Percentiles rank a stretch among this genome's conserved stretches.
These are phyloP conservation scores for Pholiota microspora DNA, from an alignment of 768 basidiomycete genomes.

Conservation along the genomic window DNA sequence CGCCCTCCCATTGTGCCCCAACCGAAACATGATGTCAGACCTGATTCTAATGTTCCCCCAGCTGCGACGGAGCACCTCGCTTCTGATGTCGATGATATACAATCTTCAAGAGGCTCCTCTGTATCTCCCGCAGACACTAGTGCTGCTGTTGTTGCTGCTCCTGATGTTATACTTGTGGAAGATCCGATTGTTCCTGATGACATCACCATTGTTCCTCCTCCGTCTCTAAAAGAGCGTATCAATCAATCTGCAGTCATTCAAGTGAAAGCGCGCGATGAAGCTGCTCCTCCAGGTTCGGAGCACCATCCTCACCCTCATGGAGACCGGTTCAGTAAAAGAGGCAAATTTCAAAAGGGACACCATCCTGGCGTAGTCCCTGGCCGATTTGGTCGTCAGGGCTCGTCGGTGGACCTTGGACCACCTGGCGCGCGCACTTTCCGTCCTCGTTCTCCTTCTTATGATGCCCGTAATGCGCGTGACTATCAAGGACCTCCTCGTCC, in stretches of 20 bases:
- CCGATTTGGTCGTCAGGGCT: background rate
- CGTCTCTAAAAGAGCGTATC: conserved; percentile 17
- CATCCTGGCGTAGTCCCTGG: conserved; percentile 2
- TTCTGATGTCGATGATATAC: conserved; percentile 16
- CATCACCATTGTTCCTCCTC: background rate
- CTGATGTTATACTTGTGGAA: conserved; percentile 3
- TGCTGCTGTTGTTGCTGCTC: conserved; percentile 10
- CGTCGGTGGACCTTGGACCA: conserved; percentile 9
- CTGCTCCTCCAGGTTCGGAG: background rate
- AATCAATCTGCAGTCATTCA: conserved; percentile 1
- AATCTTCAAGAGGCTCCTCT: conserved; percentile 17
- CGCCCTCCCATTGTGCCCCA: conserved; percentile 16
- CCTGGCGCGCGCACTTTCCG: conserved; percentile 10
- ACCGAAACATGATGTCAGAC: conserved; percentile 10
- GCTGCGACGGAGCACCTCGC: conserved; percentile 7
- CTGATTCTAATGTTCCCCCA: conserved; percentile 13
- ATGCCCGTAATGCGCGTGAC: conserved; percentile 18
- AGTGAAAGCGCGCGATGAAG: background rate
- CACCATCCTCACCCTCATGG: conserved; percentile 4
- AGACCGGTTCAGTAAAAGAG: conserved; percentile 12
- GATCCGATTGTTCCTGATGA: background rate
- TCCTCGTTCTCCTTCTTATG: conserved; percentile 18
- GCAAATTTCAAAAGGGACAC: conserved; percentile 14
- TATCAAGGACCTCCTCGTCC: conserved; percentile 22
- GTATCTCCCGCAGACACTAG: conserved; percentile 9